Percentiles rank a stretch among this genome's conserved stretches.
phyloP scores from a whole-genome alignment of 257 asterid species.

The Capsicum rhomboideum region DNA sequence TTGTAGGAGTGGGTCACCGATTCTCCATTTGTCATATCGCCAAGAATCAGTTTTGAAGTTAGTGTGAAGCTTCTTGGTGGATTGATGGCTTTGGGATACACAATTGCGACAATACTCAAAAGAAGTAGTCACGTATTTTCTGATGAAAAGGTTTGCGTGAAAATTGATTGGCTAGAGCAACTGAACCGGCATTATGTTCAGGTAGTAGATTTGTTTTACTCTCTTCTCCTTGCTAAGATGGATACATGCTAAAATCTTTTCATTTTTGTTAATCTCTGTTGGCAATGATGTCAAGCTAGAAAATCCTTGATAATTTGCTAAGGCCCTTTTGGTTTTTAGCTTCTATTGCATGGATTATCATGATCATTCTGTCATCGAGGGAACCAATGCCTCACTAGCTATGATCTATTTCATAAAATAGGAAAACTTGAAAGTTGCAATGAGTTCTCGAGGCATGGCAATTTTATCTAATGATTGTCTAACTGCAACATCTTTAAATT shows the following conservation, averaged over 20 bases:
- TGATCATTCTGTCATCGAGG: background rate
- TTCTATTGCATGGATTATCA: background rate
- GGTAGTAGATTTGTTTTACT: constrained; percentile 29
- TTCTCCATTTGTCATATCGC: constrained; percentile 93
- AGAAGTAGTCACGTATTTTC: constrained; percentile 81
- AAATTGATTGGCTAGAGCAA: constrained; percentile 95
- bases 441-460: background rate
- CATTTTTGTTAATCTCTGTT: background rate
- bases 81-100: constrained; percentile 96
- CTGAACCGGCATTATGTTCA: constrained; percentile 83
- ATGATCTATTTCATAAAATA: background rate
- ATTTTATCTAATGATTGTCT: background rate
- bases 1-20: constrained; percentile 95
- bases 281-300: background rate
- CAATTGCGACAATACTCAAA: constrained; percentile 93
- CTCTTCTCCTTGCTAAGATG: background rate
- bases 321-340: background rate
- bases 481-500: background rate
- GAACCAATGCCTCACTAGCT: background rate
- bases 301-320: background rate
- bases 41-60: constrained; percentile 98
- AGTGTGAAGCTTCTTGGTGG: constrained; percentile 98
- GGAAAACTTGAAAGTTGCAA: background rate
- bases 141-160: constrained; percentile 83
- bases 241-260: background rate